Evolutionary conservation across 257 asterid genomes (phyloP), one percentile per base, ranked within the genome.

Genomic region (Verbascum thapsus): DNA sequence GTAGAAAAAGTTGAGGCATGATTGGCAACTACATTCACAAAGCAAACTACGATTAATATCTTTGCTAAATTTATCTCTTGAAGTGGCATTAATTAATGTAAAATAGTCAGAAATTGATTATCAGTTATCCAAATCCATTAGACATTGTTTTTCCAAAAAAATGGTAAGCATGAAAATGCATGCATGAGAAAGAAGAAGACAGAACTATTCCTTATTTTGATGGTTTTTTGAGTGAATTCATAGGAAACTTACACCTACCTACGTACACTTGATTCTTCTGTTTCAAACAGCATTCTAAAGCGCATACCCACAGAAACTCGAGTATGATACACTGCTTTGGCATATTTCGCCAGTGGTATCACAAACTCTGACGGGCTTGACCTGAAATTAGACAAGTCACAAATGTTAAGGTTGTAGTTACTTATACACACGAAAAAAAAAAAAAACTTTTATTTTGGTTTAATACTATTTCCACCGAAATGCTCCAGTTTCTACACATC

Each of bases 221-320:
- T 26, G 45, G 26, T 10, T n/a, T 23, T 37, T 15, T 44, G 40
- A 19, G 34, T 51, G 42, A 2, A 11, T 41, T 53, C 26, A 32
- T 42, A 37, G 52, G 38, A 74, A 64, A 63, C 23, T 8, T 67
- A 69, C 53, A 78, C 87, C 59, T 71, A 90, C 97, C 97, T 73
- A 41, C 97, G 97, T 59, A 90, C 95, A 69, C 95, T 90, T 19
- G 96, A 88, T 74, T 88, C 96, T 68, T 88, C 96, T 17, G 95
- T 88, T 78, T 88, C 96, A 81, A 88, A 90, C 11, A 87, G 90
- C 97, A 90, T 90, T 68, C 97, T 85, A 50, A 90, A 90, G 63
- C 97, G 95, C 97, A 90, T 90, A 47, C 97, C 97, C 26, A 87
- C 91, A 69, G 97, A 87, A 68, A 90, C 94, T 52, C 91, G 78